Conservation (phyloP, 2,329 filamentous ascomycete species). For the Plectosphaerella cucumerina region DNA sequence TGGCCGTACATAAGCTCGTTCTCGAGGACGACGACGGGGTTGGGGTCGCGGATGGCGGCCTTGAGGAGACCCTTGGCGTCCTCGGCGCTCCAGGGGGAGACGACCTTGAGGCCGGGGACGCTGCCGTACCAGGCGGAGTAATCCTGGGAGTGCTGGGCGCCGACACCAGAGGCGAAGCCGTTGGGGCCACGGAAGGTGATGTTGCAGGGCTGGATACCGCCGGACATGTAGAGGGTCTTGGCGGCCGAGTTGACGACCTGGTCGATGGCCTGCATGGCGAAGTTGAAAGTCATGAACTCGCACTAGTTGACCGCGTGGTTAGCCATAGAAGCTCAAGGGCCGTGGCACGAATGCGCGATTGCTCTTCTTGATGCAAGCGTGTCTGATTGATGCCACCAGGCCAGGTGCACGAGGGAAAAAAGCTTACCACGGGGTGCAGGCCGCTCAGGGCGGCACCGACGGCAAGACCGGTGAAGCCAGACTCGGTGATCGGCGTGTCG, state of each 20-base stretch:
- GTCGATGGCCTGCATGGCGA: slow-evolving; percentile 99
- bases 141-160: slow-evolving; percentile 97
- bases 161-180: slow-evolving; percentile 94
- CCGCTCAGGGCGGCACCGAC: slow-evolving; percentile 93
- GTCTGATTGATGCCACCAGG: neutral
- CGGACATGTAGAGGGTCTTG: slow-evolving; percentile 99
- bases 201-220: slow-evolving; percentile 98
- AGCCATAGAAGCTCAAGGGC: neutral
- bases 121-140: slow-evolving; percentile 99
- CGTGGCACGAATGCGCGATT: no score
- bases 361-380: no score
- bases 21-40: slow-evolving; percentile 89
- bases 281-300: slow-evolving; percentile 99
- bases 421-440: slow-evolving; percentile 84
- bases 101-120: slow-evolving; percentile 95
- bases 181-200: slow-evolving; percentile 99
- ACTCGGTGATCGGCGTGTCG: slow-evolving; percentile 97
- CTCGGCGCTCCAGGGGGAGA: slow-evolving; percentile 92
- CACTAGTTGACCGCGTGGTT: slow-evolving; percentile 49
- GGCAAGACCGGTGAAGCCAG: slow-evolving; percentile 88
- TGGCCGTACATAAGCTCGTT: slow-evolving; percentile 89
- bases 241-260: slow-evolving; percentile 98
- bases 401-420: neutral
- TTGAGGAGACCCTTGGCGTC: slow-evolving; percentile 98
- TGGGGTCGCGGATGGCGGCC: slow-evolving; percentile 96